Conservation (phyloP, 345 rosid species). For the Citrus australasica region DNA sequence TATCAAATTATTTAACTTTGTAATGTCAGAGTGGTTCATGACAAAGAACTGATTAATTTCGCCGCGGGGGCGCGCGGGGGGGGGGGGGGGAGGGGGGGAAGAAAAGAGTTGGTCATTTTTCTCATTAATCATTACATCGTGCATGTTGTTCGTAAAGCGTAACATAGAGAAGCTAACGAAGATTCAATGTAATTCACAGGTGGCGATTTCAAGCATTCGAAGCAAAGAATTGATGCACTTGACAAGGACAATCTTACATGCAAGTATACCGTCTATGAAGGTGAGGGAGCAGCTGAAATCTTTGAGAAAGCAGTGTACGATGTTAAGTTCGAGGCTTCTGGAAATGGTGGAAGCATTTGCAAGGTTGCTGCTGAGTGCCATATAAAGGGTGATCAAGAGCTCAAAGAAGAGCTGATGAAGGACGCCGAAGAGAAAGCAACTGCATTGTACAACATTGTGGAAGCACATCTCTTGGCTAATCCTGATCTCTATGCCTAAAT, state of each 20-base stretch:
- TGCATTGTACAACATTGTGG: conserved; percentile 29
- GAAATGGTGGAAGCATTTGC: conserved; percentile 1
- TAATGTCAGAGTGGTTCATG: no score
- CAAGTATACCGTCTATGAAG: conserved; percentile 30
- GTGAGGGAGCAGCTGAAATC: conserved; percentile 6
- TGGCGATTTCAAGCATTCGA: conserved; percentile 15
- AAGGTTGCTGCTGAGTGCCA: background rate
- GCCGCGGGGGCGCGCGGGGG: no score
- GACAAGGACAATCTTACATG: conserved; percentile 30
- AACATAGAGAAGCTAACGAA: background rate
- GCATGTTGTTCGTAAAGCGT: no score
- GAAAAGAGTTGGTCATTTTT: no score
- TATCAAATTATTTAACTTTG: no score
- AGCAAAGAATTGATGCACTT: conserved; percentile 31
- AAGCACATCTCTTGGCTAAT: conserved; percentile 37
- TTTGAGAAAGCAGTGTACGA: conserved; percentile 23
- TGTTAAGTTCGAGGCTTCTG: conserved; percentile 12
- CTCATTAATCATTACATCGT: no score
- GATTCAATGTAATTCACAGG: background rate
- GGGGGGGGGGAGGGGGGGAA: no score
- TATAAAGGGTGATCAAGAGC: background rate
- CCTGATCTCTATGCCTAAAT: conserved; percentile 24
- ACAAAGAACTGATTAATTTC: no score
- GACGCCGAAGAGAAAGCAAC: conserved; percentile 17
- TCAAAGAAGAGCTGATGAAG: conserved; percentile 25